Conservation (phyloP, 2,329 filamentous ascomycete genomes). For the Phaeophleospora eucalypticola region DNA sequence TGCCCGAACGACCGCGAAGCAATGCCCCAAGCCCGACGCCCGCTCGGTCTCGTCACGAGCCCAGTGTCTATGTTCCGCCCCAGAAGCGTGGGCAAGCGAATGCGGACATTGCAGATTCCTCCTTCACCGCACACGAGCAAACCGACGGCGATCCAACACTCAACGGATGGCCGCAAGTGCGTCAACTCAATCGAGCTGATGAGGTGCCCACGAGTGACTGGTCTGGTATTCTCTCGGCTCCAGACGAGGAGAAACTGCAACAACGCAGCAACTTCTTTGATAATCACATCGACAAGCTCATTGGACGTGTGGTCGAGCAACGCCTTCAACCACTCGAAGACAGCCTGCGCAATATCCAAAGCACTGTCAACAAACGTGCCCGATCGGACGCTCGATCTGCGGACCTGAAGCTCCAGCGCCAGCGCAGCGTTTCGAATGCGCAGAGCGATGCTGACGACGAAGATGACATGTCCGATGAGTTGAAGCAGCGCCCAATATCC, state of each 20-base stretch:
- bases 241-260: conserved; percentile 78
- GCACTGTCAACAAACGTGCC: conserved; percentile 50
- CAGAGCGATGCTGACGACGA: conserved; percentile 95
- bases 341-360: conserved; percentile 69
- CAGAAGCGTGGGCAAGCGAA: conserved; percentile 30
- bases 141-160: conserved; percentile 41
- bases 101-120: conserved; percentile 24
- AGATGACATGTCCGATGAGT: conserved; percentile 60
- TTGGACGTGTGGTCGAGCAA: conserved; percentile 71
- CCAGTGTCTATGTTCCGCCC: conserved; percentile 28
- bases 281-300: conserved; percentile 78
- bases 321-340: conserved; percentile 78
- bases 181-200: conserved; percentile 59
- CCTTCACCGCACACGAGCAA: conserved; percentile 29
- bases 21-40: conserved; percentile 72
- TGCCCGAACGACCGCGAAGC: conserved; percentile 46
- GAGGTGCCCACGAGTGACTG: conserved; percentile 78
- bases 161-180: conserved; percentile 41
- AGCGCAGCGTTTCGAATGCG: conserved; percentile 45
- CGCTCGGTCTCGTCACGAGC: conserved; percentile 10
- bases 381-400: conserved; percentile 49
- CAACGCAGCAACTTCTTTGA: conserved; percentile 85
- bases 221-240: conserved; percentile 79
- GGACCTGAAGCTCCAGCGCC: conserved; percentile 37
- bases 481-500: conserved; percentile 64